Evolutionary conservation across 2,329 filamentous ascomycete genomes (phyloP), one percentile per base, ranked within the genome.

Genomic region (Bipolaris bicolor): DNA sequence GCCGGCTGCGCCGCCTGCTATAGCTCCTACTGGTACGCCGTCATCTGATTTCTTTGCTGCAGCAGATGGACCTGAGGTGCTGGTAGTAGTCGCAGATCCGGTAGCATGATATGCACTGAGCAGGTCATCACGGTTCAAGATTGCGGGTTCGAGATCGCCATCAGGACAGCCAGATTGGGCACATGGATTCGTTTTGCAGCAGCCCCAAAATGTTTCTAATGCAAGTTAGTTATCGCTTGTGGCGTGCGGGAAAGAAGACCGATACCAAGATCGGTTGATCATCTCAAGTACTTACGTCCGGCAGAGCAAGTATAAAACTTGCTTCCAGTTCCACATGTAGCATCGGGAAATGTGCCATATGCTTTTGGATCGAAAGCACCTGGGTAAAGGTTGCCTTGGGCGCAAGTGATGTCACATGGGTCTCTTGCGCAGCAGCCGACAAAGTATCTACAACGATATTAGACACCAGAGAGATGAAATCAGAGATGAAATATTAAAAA

Each of bases 131-230:
- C 61, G 58, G 20, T 65, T 60, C 2, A 66, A 36, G 2, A 68
- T 61, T 6, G 68, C 67, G 1, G 55, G 57, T 3, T 57, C 51
- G 7, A 79, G 68, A 47, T 72, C 63, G 0, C 54, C 64, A 3
- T 55, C 51, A 4, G 67, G 61, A 55, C 77, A 79, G 20, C 46
- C 55, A 3, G 63, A 63, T 24, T 67, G 49, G 2, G 41, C 61
- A 55, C 77, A 79, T 29, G 77, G 68, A 49, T 78, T 71, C 1
- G 60, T 65, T 44, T 61, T 67, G 55, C 77, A 79, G 60, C 77
- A 79, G 3, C 77, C 77, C 54, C 75, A 66, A 57, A 78, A 79
- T 0, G 66, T 66, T 5, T 71, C 43, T 57, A 10, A 13, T 7
- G 1, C 31, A 2, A 0, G 3, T 56, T 7, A 56, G 49, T 33